Evolutionary conservation across 2,329 filamentous ascomycete species (phyloP), one percentile per base, ranked within the genome.

Genomic region (Fusarium globosum): DNA sequence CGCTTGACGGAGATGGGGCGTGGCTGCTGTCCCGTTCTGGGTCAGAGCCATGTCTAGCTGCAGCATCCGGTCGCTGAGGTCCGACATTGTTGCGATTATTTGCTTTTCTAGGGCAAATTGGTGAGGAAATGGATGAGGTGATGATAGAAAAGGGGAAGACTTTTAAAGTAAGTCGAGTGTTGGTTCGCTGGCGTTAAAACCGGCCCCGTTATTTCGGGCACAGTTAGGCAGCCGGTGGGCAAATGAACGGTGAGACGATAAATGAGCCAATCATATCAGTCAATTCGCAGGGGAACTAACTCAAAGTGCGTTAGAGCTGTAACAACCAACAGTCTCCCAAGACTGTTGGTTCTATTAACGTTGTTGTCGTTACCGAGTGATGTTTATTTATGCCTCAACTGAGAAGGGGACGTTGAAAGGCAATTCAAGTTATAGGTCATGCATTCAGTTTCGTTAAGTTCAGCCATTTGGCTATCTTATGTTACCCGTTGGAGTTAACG

Each of bases 1-100:
- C 6, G 57, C 63, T 16, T 60, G 9, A 2, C 13, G 14, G 9
- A 62, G n/a, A 15, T 28, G 14, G 4, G 13, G 30, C 11, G 30
- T 42, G 21, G 38, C 16, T 10, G 62, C 38, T 4, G 63, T 74
- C 2, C 68, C 63, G 33, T 61, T n/a, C n/a, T 68, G 46, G 16
- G 53, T 56, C 26, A 66, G 7, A 38, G 53, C 60, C 64, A 74
- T 74, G 16, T 72, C 60, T 1, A 36, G n/a, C 41, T 41, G 53
- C 6, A 74, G 23, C 28, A 71, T 23, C 2, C 28, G 2, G 3
- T 53, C 28, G 2, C 58, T 41, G 0, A 20, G 28, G 3, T n/a
- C 38, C 9, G 62, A 39, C 71, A 65, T 72, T 69, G 2, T 23
- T 65, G 16, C 18, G 15, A 36, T 14, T 2, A 4, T 30, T 8